Conservation (phyloP, 106 monocot species). For the Acanthochlamys bracteata region DNA sequence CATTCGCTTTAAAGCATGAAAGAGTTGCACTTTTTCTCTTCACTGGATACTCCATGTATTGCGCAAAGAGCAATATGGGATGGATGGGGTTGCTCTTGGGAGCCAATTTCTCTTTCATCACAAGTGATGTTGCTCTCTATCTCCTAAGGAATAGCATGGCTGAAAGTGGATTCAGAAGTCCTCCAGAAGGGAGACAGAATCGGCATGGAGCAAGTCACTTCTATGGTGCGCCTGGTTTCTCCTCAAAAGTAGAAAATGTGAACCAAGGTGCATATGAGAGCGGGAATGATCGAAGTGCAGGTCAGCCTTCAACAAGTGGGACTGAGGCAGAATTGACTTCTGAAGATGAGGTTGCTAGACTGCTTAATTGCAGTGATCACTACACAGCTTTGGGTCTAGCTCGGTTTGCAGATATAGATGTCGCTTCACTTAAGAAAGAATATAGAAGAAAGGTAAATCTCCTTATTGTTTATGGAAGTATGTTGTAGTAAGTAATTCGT, state of each 20-base stretch:
- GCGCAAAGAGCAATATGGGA: slow-evolving; percentile 66
- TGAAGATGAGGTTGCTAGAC: slow-evolving; percentile 82
- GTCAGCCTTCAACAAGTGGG: slow-evolving; percentile 84
- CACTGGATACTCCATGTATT: slow-evolving; percentile 66
- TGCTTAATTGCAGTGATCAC: slow-evolving; percentile 84
- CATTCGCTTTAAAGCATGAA: slow-evolving; percentile 61
- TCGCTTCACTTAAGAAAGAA: slow-evolving; percentile 71
- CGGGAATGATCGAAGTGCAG: slow-evolving; percentile 25
- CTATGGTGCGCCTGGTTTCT: slow-evolving; percentile 23
- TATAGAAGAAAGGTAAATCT: slow-evolving; percentile 74
- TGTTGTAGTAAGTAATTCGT: no score
- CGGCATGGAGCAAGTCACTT: slow-evolving; percentile 17
- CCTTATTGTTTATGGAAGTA: no score
- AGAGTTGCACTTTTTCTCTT: slow-evolving; percentile 58
- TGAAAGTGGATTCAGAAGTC: slow-evolving; percentile 31
- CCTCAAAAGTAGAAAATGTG: slow-evolving; percentile 27
- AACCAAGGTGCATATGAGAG: slow-evolving; percentile 22
- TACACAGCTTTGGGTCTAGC: slow-evolving; percentile 80
- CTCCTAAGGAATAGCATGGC: slow-evolving; percentile 52
- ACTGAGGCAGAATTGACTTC: slow-evolving; percentile 66
- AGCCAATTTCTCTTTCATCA: slow-evolving; percentile 80
- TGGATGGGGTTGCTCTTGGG: slow-evolving; percentile 81
- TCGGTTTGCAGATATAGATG: slow-evolving; percentile 69
- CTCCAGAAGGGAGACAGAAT: slow-evolving; percentile 20
- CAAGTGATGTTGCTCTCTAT: slow-evolving; percentile 67